Evolutionary conservation across 441 rosid genomes (phyloP), one percentile per base, ranked within the genome.

Genomic region (Adansonia gregorii): DNA sequence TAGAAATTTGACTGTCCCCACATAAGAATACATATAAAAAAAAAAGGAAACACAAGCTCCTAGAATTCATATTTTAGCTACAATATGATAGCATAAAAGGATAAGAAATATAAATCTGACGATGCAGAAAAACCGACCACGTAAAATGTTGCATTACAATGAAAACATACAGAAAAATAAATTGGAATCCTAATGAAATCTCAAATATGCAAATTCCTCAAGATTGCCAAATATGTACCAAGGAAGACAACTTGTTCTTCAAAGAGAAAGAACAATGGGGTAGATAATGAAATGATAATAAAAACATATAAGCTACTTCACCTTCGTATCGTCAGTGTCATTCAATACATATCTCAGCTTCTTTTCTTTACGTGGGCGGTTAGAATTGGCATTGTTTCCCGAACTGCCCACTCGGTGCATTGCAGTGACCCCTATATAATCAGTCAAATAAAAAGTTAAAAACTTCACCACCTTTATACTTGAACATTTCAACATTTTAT

Each of bases 391-490:
- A 27, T 89, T 92, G 88, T 96, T 97, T 79, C 99, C 98, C 8
- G 98, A 89, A 90, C 99, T 94, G 80, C 95, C 98, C 85, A 97
- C 98, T 1, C 98, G 98, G 91, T 97, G 99, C 99, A 97, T 97
- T 48, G 88, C 91, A 78, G 84, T 55, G 70, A 72, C 79, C 76
- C 85, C 85, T 81, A 52, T 0, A 43, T 35, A 51, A 75, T 7
- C 51, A 64, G 72, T 24, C 59, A 72, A 54, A 20, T 7, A 19
- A 63, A 73, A 20, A 65, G 27, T 55, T 39, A 8, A 56, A 56
- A 39, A 5, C 7, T n/a, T 19, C 3, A 39, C 31, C 63, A 41
- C 35, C 27, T 9, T 1, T 7, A 24, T 24, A 1, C 27, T 24
- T 24, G 3, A 24, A 72, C 12, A 59, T 31, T 31, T 27, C 15